phyloP scores from a whole-genome alignment of 2,329 filamentous ascomycete species.

The Verticillium longisporum region DNA sequence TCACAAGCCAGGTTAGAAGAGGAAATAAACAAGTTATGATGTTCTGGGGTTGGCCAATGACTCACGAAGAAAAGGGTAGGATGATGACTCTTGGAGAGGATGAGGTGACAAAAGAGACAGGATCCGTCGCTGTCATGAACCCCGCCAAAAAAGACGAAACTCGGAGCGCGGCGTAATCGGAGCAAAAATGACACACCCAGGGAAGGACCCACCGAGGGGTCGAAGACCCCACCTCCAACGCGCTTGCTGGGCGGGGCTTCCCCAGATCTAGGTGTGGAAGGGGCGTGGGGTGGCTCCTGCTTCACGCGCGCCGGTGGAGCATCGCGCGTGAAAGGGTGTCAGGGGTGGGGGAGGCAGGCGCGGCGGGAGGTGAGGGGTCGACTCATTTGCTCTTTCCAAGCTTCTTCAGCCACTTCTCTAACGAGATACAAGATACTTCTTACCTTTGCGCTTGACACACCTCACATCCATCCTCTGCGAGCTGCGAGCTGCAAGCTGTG shows the following conservation, averaged over 20 bases:
- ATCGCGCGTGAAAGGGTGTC: background rate
- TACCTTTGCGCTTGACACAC: background rate
- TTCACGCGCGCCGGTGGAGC: background rate
- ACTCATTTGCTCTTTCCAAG: background rate
- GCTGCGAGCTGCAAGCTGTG: background rate
- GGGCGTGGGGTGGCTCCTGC: background rate
- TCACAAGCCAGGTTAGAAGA: background rate
- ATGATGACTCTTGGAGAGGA: background rate
- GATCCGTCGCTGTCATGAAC: constrained; percentile 8
- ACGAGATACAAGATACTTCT: background rate
- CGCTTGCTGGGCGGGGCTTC: background rate
- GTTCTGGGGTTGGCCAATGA: constrained; percentile 4
- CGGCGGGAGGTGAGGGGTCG: background rate
- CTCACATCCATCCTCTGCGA: background rate
- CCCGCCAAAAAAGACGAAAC: constrained; percentile 10
- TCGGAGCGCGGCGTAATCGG: constrained; percentile 2
- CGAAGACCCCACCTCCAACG: constrained; percentile 4
- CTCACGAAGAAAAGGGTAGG: constrained; percentile 1
- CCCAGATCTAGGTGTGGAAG: background rate
- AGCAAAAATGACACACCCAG: constrained; percentile 4
- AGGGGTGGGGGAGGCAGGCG: background rate
- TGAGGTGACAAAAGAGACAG: constrained; percentile 7
- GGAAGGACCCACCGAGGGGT: constrained; percentile 8
- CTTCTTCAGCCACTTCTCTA: background rate
- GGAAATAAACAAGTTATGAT: background rate